Evolutionary conservation across 805 yeast species (phyloP), one percentile per base, ranked within the genome.

Genomic region (Peterozyma xylosa): DNA sequence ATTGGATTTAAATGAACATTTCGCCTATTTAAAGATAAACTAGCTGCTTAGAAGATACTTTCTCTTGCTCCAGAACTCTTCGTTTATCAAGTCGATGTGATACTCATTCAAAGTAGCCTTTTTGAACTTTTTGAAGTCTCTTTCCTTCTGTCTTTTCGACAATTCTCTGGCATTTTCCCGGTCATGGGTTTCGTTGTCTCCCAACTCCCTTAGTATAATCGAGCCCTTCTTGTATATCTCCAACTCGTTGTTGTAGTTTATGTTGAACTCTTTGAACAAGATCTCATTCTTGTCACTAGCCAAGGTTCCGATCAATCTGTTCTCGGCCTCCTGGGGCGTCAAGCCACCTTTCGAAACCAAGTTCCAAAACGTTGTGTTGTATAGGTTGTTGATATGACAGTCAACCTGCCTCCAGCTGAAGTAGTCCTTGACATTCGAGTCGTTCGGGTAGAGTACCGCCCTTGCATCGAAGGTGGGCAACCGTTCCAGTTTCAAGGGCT

Each of bases 371-470:
- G 88, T 70, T 0, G 99, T 93, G 57, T 93, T 93, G 67, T 91
- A 93, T 47, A 93, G 63, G 59, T 93, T 93, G 60, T 93, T 93
- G 44, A 93, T 93, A 64, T 93, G 99, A 42, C 93, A 93, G 58
- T 93, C 99, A 1, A 83, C 98, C 58, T 87, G 97, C 51, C 99
- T 73, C 99, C 99, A 93, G 45, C 85, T 68, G 50, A 93, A 74
- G 58, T 93, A 93, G 60, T 91, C 98, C 45, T 86, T 70, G 1
- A 91, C 68, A 1, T 68, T 64, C 5, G 65, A 54, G 14, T 67
- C 50, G 43, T 72, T 77, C 0, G 99, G 99, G 53, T 93, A 93
- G 1, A 78, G 63, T 9, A 93, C 93, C 2, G 95, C 95, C 39
- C 99, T 67, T 0, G 95, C 89, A 61, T 93, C 99, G 60, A 93